phyloP scores from a whole-genome alignment of 371 early-diverging fungal genomes.

The Enteropsectra breve region DNA sequence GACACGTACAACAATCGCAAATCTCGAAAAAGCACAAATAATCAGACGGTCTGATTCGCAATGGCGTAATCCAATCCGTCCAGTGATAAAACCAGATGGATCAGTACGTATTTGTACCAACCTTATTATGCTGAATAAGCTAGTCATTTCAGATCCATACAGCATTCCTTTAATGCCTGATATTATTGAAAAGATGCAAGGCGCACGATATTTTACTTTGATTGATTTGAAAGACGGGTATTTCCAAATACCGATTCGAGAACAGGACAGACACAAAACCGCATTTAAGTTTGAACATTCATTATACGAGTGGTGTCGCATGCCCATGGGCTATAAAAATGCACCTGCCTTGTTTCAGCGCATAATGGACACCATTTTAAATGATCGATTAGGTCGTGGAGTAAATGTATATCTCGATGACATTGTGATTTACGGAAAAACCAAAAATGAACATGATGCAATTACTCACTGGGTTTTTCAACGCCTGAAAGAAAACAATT shows the following conservation, averaged over 20 bases:
- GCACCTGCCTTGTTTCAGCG: slow-evolving; percentile 39
- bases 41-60: slow-evolving; percentile 22
- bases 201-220: slow-evolving; percentile 19
- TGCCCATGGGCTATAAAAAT: slow-evolving; percentile 40
- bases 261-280: slow-evolving; percentile 34
- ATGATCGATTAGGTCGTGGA: slow-evolving; percentile 15
- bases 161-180: slow-evolving; percentile 22
- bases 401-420: slow-evolving; percentile 38
- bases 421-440: slow-evolving; percentile 26
- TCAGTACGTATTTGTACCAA: slow-evolving; percentile 26
- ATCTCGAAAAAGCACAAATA: slow-evolving; percentile 11
- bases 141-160: slow-evolving; percentile 8
- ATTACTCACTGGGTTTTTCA: slow-evolving; percentile 16
- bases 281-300: slow-evolving; percentile 23
- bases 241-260: slow-evolving; percentile 26
- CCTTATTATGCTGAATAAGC: slow-evolving; percentile 31
- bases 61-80: slow-evolving; percentile 22
- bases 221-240: slow-evolving; percentile 46
- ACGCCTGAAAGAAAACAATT: slow-evolving; percentile 14
- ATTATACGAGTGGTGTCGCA: slow-evolving; percentile 31
- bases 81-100: slow-evolving; percentile 30
- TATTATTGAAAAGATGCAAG: slow-evolving; percentile 13
- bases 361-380: slow-evolving; percentile 34
- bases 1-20: neutral
- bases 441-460: slow-evolving; percentile 27